These are phyloP conservation scores for Alnus rubra DNA, from an alignment of 306 rosid species.

Conservation along the genomic window DNA sequence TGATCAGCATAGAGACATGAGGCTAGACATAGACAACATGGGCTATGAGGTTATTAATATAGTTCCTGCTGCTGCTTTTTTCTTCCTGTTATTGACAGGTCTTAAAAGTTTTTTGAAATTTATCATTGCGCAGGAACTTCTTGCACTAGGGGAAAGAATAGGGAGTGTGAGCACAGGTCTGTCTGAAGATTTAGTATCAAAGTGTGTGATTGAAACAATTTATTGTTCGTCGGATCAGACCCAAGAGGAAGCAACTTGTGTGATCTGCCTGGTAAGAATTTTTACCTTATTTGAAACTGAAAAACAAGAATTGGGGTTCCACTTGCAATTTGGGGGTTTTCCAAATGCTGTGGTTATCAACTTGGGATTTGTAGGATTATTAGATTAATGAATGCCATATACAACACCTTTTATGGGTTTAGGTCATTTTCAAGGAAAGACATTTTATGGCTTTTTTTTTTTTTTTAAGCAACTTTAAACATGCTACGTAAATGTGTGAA, in stretches of 20 bases:
- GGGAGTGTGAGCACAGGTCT: slow-evolving; percentile 80
- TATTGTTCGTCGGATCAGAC: slow-evolving; percentile 68
- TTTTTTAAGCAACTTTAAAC: too few relatives aligned
- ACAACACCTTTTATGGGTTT: background rate
- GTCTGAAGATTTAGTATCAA: slow-evolving; percentile 58
- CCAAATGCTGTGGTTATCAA: background rate
- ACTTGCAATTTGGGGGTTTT: background rate
- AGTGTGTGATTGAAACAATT: slow-evolving; percentile 75
- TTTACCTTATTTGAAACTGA: background rate
- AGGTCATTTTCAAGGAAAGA: background rate
- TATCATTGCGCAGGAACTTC: slow-evolving; percentile 60
- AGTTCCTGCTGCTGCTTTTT: background rate
- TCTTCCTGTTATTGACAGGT: background rate
- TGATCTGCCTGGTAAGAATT: slow-evolving; percentile 65
- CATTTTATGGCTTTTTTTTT: too few relatives aligned
- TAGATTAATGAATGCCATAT: background rate
- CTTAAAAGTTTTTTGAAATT: slow-evolving; percentile 5
- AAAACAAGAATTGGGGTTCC: background rate
- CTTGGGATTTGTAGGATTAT: background rate
- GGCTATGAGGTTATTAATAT: slow-evolving; percentile 65
- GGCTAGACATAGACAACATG: slow-evolving; percentile 83
- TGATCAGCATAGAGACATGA: slow-evolving; percentile 89
- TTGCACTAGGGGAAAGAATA: slow-evolving; percentile 83
- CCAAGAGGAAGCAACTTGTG: slow-evolving; percentile 75
- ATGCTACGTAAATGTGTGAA: too few relatives aligned